phyloP scores from a whole-genome alignment of 1,284 basidiomycete species.

The Fistulinella cinereoalba region DNA sequence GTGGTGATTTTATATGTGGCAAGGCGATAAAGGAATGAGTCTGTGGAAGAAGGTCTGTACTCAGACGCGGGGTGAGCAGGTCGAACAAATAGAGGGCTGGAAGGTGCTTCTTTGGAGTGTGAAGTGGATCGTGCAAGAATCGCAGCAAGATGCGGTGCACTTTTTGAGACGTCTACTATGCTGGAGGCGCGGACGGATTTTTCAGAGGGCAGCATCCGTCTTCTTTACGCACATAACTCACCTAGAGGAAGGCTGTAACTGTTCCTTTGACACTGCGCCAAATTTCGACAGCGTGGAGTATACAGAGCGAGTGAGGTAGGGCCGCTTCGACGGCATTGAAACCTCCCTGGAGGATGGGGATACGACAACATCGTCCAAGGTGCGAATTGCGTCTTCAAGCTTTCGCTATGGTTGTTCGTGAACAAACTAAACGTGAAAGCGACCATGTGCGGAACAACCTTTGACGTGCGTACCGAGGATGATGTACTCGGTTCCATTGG shows the following conservation, averaged over 20 bases:
- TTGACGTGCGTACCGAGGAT: slow-evolving; percentile 31
- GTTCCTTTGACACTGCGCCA: slow-evolving; percentile 55
- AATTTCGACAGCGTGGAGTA: slow-evolving; percentile 77
- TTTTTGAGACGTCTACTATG: slow-evolving; percentile 44
- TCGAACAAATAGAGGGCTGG: slow-evolving; percentile 31
- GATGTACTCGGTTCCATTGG: slow-evolving; percentile 20
- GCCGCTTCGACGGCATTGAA: slow-evolving; percentile 51
- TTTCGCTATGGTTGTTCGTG: slow-evolving; percentile 51
- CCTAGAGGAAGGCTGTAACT: slow-evolving; percentile 28
- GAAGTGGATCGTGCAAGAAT: slow-evolving; percentile 62
- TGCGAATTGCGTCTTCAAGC: slow-evolving; percentile 68
- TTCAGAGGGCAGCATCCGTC: slow-evolving; percentile 13
- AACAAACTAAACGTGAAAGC: not conserved
- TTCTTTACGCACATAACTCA: slow-evolving; percentile 32
- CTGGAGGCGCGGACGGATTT: slow-evolving; percentile 8
- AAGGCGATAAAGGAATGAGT: slow-evolving; percentile 68
- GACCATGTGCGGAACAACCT: slow-evolving; percentile 13
- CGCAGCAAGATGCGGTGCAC: slow-evolving; percentile 63
- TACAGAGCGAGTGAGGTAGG: slow-evolving; percentile 54
- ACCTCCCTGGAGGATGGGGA: slow-evolving; percentile 28
- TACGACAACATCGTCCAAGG: slow-evolving; percentile 56
- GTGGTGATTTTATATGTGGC: slow-evolving; percentile 74
- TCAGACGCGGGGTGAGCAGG: slow-evolving; percentile 46
- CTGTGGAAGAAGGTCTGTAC: slow-evolving; percentile 72
- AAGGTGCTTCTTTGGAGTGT: slow-evolving; percentile 38